Evolutionary conservation across 441 rosid species (phyloP).

Genomic region (Geranium incanum): DNA sequence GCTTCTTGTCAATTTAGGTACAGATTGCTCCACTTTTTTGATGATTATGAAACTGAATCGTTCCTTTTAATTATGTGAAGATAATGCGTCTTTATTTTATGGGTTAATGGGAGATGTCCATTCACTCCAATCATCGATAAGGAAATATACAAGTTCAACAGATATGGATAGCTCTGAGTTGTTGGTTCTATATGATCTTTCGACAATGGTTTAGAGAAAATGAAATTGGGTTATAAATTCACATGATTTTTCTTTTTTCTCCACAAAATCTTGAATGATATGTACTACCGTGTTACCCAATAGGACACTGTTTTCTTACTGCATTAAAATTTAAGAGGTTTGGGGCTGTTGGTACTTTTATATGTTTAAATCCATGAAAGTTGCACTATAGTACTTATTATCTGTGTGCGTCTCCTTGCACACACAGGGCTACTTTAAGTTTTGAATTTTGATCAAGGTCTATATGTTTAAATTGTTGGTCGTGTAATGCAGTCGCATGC

Average conservation of each 20-base stretch:
- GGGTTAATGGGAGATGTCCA: neutral
- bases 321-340: neutral
- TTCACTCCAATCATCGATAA: no score
- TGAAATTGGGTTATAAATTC: neutral
- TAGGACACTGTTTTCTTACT: neutral
- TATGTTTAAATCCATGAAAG: neutral
- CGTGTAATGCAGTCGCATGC: no score
- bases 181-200: neutral
- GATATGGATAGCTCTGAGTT: neutral
- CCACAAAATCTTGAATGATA: neutral
- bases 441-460: no score
- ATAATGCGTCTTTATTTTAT: neutral
- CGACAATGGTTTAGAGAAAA: neutral
- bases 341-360: neutral
- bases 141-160: neutral
- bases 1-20: conserved; percentile 89
- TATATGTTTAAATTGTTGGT: no score
- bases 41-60: conserved; percentile 1
- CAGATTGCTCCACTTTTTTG: conserved; percentile 3
- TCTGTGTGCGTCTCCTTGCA: no score
- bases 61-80: neutral
- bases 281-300: neutral
- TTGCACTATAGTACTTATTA: neutral
- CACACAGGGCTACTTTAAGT: no score
- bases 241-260: neutral